Evolutionary conservation across 805 yeast genomes (phyloP).

Genomic region (Wickerhamiella occidentalis): DNA sequence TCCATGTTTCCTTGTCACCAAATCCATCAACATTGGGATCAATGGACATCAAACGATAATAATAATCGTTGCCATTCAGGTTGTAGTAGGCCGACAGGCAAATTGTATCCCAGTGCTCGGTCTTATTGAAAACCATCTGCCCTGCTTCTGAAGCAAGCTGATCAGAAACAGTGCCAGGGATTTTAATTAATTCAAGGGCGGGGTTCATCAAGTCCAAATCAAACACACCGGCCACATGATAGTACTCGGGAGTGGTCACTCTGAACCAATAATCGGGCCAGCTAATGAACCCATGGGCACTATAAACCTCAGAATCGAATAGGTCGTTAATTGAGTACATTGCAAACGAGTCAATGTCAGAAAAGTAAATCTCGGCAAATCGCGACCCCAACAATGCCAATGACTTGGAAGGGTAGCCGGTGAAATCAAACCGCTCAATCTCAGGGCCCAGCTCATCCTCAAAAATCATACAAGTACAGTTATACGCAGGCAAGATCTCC

Average conservation of each 20-base stretch:
- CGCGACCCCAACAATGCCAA: conserved; percentile 60
- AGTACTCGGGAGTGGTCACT: conserved; percentile 62
- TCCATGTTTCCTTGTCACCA: conserved; percentile 70
- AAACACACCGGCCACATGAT: conserved; percentile 49
- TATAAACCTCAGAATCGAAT: conserved; percentile 46
- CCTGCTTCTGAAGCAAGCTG: conserved; percentile 58
- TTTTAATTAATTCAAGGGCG: conserved; percentile 26
- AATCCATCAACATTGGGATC: conserved; percentile 47
- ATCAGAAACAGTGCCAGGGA: conserved; percentile 50
- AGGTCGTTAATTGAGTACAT: conserved; percentile 49
- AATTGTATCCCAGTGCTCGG: conserved; percentile 43
- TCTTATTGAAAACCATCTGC: conserved; percentile 47
- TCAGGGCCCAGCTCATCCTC: conserved; percentile 47
- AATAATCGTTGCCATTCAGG: conserved; percentile 47
- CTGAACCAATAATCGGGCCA: conserved; percentile 92
- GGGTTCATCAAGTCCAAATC: conserved; percentile 26
- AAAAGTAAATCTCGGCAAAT: conserved; percentile 56
- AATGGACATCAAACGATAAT: conserved; percentile 47
- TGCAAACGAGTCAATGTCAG: conserved; percentile 71
- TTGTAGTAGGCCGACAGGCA: conserved; percentile 54
- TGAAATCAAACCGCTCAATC: conserved; percentile 37
- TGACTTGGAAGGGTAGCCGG: conserved; percentile 58
- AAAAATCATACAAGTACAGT: conserved; percentile 60
- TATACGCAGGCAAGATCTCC: conserved; percentile 45
- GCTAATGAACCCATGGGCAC: conserved; percentile 38